phyloP scores from a whole-genome alignment of 2,329 filamentous ascomycete species.

The Ceratocystis colombiana region DNA sequence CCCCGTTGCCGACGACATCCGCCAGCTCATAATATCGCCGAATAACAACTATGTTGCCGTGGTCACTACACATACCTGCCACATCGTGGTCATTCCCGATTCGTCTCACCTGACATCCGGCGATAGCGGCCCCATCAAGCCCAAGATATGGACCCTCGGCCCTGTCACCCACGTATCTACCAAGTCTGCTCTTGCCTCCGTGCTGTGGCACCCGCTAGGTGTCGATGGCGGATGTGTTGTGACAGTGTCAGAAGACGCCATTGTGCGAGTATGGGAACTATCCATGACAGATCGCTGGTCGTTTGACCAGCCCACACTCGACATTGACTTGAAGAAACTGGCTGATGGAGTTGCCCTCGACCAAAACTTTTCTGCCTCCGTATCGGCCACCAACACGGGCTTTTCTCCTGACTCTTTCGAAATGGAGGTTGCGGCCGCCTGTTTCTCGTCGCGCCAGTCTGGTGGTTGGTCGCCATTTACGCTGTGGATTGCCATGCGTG shows the following conservation, averaged over 20 bases:
- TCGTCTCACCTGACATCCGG: slow-evolving; percentile 61
- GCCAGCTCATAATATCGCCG: slow-evolving; percentile 75
- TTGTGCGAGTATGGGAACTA: slow-evolving; percentile 84
- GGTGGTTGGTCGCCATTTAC: slow-evolving; percentile 96
- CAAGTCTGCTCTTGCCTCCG: slow-evolving; percentile 67
- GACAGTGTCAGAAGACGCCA: slow-evolving; percentile 78
- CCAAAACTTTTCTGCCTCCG: slow-evolving; percentile 71
- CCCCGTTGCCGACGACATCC: slow-evolving; percentile 69
- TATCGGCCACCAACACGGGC: slow-evolving; percentile 61
- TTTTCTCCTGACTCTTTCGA: slow-evolving; percentile 86
- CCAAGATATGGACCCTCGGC: slow-evolving; percentile 84
- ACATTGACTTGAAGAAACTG: slow-evolving; percentile 80
- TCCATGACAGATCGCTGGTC: slow-evolving; percentile 75
- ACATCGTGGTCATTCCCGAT: slow-evolving; percentile 78
- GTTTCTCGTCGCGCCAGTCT: slow-evolving; percentile 55
- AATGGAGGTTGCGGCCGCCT: slow-evolving; percentile 86
- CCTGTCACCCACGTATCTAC: slow-evolving; percentile 86
- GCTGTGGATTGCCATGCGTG: slow-evolving; percentile 89
- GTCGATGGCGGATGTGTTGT: slow-evolving; percentile 72
- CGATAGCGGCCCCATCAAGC: slow-evolving; percentile 59
- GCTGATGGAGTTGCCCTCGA: slow-evolving; percentile 72
- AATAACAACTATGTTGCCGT: slow-evolving; percentile 74
- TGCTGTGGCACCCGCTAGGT: slow-evolving; percentile 86
- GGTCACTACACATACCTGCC: slow-evolving; percentile 75
- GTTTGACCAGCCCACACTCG: slow-evolving; percentile 71